Base-by-base conservation (phyloP, 176 grass and related monocot genomes). In the Lolium perenne region DNA sequence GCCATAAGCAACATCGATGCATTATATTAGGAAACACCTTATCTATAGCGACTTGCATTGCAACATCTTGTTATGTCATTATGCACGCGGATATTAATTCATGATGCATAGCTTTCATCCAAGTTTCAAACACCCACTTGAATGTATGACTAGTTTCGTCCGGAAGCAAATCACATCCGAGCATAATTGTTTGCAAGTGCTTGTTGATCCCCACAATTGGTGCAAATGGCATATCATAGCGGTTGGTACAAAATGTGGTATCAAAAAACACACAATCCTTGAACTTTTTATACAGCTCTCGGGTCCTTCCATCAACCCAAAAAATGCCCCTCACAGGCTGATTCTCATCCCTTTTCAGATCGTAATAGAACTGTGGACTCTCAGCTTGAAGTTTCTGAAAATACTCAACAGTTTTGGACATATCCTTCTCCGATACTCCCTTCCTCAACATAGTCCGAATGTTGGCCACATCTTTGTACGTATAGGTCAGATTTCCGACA, bases 131-230 rank as follows among this genome's bases (percentile, higher is more conserved):
- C 1, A 80, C 7, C 59, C 47, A 82, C 0, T 3, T 35, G 71
- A 90, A 90, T 6, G 53, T 81, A 1, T 38, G 10, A 1, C 35
- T 72, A 0, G 13, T 77, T 23, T 90, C 68, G 35, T 76, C 14
- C 0, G 21, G 45, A 3, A 90, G 0, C 1, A 90, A 4, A 0
- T 57, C 80, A 56, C 41, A 58, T 1, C 71, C 73, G 14, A 88
- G 58, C 2, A 69, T 11, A 20, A 90, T 90, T 0, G 26, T 57
- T 1, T 77, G 78, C 18, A n/a, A 6, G 7, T 90, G 83, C 45
- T 82, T 58, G 54, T 83, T 84, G 4, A 82, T 60, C 1, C 77
- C 88, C 3, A 85, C 38, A n/a, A 90, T 77, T 1, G 17, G 78
- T 3, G 48, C 83, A 54, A 69, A 71, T 0, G 21, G 51, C 88